Base-by-base conservation (phyloP, 2,329 filamentous ascomycete genomes). In the Alternaria arborescens region DNA sequence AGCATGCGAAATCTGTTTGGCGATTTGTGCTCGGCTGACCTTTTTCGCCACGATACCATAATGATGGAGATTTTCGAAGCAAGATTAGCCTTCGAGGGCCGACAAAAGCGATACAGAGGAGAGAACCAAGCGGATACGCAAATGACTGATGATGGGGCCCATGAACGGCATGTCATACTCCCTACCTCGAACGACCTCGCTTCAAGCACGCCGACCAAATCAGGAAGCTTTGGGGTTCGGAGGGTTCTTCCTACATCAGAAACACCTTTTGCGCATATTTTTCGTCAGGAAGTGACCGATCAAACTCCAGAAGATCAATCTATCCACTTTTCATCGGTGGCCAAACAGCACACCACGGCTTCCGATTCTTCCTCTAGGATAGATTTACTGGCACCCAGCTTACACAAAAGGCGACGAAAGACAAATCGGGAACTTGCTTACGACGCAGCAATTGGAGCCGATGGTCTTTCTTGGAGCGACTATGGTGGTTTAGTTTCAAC, bases 1-100 rank as follows among this genome's bases (percentile, higher is more conserved):
- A 89, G 88, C 6, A 91, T 97, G 65, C 66, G 81, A n/a, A 80
- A 77, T 0, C 82, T 97, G 0, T 97, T 97, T 70, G 91, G 91
- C 0, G 77, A 87, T 22, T 79, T 88, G 28, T 97, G 93, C 74
- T 87, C 86, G 0, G 84, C 81, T 0, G 73, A 81, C 0, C 64
- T 64, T 0, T 96, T 94, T 71, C 78, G 81, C 1, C 88, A 94
- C 68, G 92, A 97, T 65, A 42, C 73, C 6, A 69, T 85, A 55
- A 89, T 93, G 85, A 78, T 82, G 55, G 70, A 74, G 14, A 58
- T 77, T n/a, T 71, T 71, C 36, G 65, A 69, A 44, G 28, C 51
- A 2, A 66, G 61, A 30, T 8, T 62, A 8, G 56, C 61, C n/a
- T 24, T 58, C n/a, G 55, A 67, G 28, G 38, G 56, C 11, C 53